Evolutionary conservation across 2,329 filamentous ascomycete species (phyloP), one percentile per base, ranked within the genome.

Genomic region (Calonectria pseudoreteaudii): DNA sequence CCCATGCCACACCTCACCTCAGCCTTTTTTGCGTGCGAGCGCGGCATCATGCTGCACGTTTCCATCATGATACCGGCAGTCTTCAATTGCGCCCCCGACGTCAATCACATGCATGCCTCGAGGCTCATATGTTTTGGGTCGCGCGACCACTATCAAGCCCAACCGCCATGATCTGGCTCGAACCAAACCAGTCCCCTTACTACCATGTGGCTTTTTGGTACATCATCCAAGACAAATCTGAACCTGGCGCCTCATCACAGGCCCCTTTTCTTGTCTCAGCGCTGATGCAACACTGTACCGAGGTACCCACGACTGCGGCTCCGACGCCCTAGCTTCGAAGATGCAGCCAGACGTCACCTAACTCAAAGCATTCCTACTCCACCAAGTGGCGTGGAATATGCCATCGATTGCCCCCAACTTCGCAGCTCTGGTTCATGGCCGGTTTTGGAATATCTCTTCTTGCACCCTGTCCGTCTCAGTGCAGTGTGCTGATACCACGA

Each of bases 401-500:
- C 41, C 41, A 23, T 47, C 10, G 41, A 56, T 74, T 71, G 58
- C 74, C 34, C 36, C 38, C 34, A 34, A 23, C 38, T 49, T 65
- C 76, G 70, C 70, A 69, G 64, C 68, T 70, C 56, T 70, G 52
- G 73, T 75, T 41, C 28, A 58, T 74, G 70, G 68, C 58, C 30
- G 72, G 68, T 44, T 41, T 13, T 20, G 34, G 60, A 74, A 73
- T 75, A 73, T 77, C 80, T 78, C 78, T 76, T 75, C 52, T 66
- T 64, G 50, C 72, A 75, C 50, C 50, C 41, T 10, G 41, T 66
- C 66, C 68, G 75, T 76, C 71, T 75, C 73, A 74, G 78, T 76
- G 78, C 73, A 79, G 74, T 76, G 72, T 77, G 76, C 75, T 80
- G 75, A 68, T 56, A 34, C 18, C 70, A 68, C 66, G 31, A 71